Conservation (phyloP, 306 rosid species). For the Erythrophleum fordii region DNA sequence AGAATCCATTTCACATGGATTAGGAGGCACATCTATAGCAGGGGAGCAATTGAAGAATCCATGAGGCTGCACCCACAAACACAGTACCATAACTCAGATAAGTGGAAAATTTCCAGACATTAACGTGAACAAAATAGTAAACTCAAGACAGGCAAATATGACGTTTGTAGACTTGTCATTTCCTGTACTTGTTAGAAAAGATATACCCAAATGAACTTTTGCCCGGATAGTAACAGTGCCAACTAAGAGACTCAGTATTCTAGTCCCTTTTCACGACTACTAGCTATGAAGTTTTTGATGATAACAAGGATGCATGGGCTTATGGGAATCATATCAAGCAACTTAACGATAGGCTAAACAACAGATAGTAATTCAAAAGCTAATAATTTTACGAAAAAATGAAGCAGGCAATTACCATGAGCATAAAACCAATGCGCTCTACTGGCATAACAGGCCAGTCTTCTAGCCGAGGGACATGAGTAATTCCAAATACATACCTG, state of each 20-base stretch:
- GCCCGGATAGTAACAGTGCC: too few species aligned
- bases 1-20: constrained; percentile 58
- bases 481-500: constrained; percentile 82
- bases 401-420: constrained; percentile 52
- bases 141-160: too few species aligned
- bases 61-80: constrained; percentile 68
- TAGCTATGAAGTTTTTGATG: too few species aligned
- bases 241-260: too few species aligned
- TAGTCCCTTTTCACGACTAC: too few species aligned
- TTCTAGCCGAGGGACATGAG: constrained; percentile 78
- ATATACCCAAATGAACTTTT: too few species aligned
- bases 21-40: constrained; percentile 72
- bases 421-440: constrained; percentile 82
- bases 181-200: too few species aligned
- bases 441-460: constrained; percentile 95
- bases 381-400: background rate
- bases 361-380: background rate
- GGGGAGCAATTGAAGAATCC: constrained; percentile 89
- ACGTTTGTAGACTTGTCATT: background rate
- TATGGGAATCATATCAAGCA: background rate
- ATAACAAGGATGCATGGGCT: background rate
- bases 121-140: too few species aligned
- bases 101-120: too few species aligned
- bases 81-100: background rate
- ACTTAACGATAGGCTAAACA: background rate